Base-by-base conservation (phyloP, 352 stramenopile genomes). In the Globisporangium viniferum region DNA sequence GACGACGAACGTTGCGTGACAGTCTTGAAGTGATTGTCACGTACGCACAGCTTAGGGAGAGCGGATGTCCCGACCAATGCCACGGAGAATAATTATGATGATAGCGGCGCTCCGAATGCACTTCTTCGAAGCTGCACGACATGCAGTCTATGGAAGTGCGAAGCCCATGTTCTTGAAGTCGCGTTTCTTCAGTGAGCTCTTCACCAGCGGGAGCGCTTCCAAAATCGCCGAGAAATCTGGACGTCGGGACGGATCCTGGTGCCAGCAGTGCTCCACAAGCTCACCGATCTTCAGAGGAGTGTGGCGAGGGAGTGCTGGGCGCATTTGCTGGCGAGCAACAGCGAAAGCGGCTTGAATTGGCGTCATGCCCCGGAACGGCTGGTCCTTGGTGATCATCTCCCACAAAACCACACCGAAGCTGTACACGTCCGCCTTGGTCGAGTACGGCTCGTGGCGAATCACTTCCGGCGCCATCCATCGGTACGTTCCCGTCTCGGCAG, bases 391-490 rank as follows among this genome's bases (percentile, higher is more conserved):
- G 46, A 95, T 85, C 68, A 96, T 81, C 72, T 97, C 88, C 85
- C 86, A 95, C 35, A 95, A 68, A 64, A 95, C 86, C 24, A 97
- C 85, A 33, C 86, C 94, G 74, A 97, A 98, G 48, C 91, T 98
- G 79, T 98, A 98, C 14, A 99, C 93, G 77, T 98, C 96, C 3
- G 91, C 93, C 70, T 98, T 98, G 64, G 84, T 95, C 59, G 96
- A 98, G 77, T 98, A 99, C 15, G 94, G 93, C 66, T 94, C 82
- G 68, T 94, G 90, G 9, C 94, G 91, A 53, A 98, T 97, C 10
- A 99, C 95, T 66, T 98, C 93, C 0, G 94, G 94, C 12, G 94
- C 94, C 94, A 99, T 98, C 84, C 97, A 98, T 41, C 96, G 82
- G 69, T 96, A 96, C n/a, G 89, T 96, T 44, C 89, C 89, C 22